Percentiles rank a stretch among this genome's conserved stretches.
phyloP scores from a whole-genome alignment of 208 protist species.

The Herpetomonas samuelpessoai region DNA sequence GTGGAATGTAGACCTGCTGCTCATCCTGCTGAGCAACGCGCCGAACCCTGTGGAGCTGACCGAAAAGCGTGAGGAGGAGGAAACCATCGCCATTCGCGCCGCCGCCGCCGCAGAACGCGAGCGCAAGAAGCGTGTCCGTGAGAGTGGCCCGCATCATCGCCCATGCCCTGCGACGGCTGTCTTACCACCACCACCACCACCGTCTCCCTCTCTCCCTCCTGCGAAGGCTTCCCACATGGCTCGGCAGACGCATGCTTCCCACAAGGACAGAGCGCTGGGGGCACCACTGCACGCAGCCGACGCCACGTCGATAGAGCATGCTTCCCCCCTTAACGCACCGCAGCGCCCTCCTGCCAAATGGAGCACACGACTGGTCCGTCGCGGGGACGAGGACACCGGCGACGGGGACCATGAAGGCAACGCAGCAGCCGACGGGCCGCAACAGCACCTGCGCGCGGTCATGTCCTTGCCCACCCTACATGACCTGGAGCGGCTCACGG shows the following conservation, averaged over 20 bases:
- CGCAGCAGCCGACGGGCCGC: not conserved
- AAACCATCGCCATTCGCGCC: not conserved
- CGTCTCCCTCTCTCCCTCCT: too few species aligned
- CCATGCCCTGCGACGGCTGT: not conserved
- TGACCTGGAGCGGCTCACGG: not conserved
- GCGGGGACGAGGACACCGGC: too few species aligned
- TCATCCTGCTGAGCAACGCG: constrained; percentile 47
- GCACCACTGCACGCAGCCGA: too few species aligned
- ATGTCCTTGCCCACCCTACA: not conserved
- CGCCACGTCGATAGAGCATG: too few species aligned
- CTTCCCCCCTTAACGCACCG: too few species aligned
- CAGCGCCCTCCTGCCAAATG: too few species aligned
- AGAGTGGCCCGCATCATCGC: not conserved
- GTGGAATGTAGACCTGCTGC: constrained; percentile 64
- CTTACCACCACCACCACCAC: not conserved
- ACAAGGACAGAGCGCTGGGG: too few species aligned
- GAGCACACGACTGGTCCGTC: too few species aligned
- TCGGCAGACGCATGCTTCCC: too few species aligned
- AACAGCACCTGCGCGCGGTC: not conserved
- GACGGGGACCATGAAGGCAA: not conserved
- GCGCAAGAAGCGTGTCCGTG: not conserved
- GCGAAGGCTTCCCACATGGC: too few species aligned
- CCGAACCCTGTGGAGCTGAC: constrained; percentile 33
- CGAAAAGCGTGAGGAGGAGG: not conserved
- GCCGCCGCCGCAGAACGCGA: not conserved